Evolutionary conservation across 495 filamentous ascomycete species (phyloP).

Genomic region (Elaphomyces granulatus): DNA sequence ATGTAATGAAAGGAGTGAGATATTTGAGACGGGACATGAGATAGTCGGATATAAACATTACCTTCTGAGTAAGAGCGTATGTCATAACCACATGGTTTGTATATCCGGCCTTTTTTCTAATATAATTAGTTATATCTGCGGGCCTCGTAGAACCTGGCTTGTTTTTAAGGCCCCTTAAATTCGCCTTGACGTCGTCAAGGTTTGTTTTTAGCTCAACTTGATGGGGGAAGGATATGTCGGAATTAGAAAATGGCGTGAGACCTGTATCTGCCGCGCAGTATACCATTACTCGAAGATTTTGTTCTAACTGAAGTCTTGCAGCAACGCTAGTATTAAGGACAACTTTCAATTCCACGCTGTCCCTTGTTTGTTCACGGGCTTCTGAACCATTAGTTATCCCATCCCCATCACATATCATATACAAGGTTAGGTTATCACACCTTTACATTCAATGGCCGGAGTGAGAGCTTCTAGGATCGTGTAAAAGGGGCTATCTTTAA

Average conservation of each 20-base stretch:
- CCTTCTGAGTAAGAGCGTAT: conserved; percentile 84
- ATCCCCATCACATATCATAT: not conserved
- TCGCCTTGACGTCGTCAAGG: conserved; percentile 70
- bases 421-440: conserved; percentile 30
- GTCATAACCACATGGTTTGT: conserved; percentile 69
- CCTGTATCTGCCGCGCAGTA: conserved; percentile 54
- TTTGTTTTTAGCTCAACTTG: conserved; percentile 90
- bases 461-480: conserved; percentile 46
- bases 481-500: conserved; percentile 73
- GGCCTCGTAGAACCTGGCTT: conserved; percentile 87
- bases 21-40: conserved; percentile 6
- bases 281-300: conserved; percentile 53
- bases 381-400: conserved; percentile 11
- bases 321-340: conserved; percentile 34
- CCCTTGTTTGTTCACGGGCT: conserved; percentile 39
- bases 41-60: conserved; percentile 23
- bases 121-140: conserved; percentile 67
- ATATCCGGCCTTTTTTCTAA: conserved; percentile 56
- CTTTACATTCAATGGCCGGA: conserved; percentile 47
- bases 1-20: not conserved
- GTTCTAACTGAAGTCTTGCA: conserved; percentile 36
- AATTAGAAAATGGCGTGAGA: conserved; percentile 39
- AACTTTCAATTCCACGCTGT: conserved; percentile 39
- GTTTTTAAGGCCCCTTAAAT: conserved; percentile 85
- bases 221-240: conserved; percentile 76